These are phyloP conservation scores for Plasmodium reichenowi DNA, from an alignment of 169 alveolate genomes.

Conservation along the genomic window DNA sequence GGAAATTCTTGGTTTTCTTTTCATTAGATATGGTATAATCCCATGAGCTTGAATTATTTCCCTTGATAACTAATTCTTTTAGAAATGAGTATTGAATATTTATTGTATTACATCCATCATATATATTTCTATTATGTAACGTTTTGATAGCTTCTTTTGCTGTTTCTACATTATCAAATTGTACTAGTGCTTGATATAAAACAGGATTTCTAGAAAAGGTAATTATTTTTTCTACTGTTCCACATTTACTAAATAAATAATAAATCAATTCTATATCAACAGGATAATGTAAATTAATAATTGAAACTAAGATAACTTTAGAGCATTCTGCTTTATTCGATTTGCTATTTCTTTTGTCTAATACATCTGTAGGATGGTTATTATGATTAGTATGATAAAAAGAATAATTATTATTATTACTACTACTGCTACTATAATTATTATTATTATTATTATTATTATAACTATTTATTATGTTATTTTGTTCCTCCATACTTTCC, in stretches of 20 bases:
- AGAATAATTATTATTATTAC: not conserved
- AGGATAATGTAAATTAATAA: slow-evolving; percentile 80
- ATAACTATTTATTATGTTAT: not conserved
- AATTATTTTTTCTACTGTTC: slow-evolving; percentile 79
- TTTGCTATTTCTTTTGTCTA: slow-evolving; percentile 24
- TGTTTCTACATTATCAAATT: slow-evolving; percentile 70
- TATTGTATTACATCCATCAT: slow-evolving; percentile 83
- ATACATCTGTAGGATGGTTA: not conserved
- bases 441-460: not conserved
- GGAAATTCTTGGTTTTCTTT: slow-evolving; percentile 12
- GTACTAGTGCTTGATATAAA: slow-evolving; percentile 82
- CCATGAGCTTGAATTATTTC: slow-evolving; percentile 78
- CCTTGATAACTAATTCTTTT: slow-evolving; percentile 78
- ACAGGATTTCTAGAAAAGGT: slow-evolving; percentile 79
- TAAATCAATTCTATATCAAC: slow-evolving; percentile 84
- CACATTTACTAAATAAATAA: slow-evolving; percentile 80
- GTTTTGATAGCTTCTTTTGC: slow-evolving; percentile 81
- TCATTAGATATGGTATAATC: slow-evolving; percentile 77
- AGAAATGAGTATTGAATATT: slow-evolving; percentile 79
- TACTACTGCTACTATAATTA: not conserved
- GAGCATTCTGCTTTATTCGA: slow-evolving; percentile 51
- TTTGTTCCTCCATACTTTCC: not conserved
- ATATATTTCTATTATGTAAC: slow-evolving; percentile 79
- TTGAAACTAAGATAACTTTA: slow-evolving; percentile 80
- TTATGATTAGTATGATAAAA: not conserved